These are phyloP conservation scores for Penicillium sp. DNA, from an alignment of 2,329 filamentous ascomycete species.

Conservation along the genomic window DNA sequence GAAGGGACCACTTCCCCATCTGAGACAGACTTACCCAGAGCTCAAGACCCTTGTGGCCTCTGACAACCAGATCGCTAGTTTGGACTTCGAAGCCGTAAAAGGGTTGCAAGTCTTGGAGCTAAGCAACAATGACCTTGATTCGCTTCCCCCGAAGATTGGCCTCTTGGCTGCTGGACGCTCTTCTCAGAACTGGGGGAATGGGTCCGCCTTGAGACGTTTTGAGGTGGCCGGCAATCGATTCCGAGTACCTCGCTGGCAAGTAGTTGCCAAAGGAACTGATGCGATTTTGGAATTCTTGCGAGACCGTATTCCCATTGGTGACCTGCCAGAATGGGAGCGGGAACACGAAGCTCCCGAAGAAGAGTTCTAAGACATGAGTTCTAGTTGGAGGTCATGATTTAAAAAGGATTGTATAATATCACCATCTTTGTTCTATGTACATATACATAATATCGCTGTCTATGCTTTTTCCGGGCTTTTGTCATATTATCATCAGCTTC, in stretches of 20 bases:
- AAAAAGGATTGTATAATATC: conserved; percentile 15
- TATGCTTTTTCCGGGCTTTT: conserved; percentile 10
- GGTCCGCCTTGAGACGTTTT: conserved; percentile 60
- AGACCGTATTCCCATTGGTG: conserved; percentile 64
- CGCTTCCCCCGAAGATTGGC: conserved; percentile 76
- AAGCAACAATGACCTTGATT: conserved; percentile 80
- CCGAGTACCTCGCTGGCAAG: conserved; percentile 77
- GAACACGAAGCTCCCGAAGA: conserved; percentile 21
- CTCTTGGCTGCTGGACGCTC: conserved; percentile 62
- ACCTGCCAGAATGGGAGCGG: conserved; percentile 40
- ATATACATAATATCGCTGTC: conserved; percentile 14
- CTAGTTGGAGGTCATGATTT: neutral
- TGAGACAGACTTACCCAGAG: conserved; percentile 67
- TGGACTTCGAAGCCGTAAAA: conserved; percentile 69
- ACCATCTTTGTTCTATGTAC: conserved; percentile 15
- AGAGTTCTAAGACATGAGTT: conserved; percentile 5
- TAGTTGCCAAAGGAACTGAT: conserved; percentile 84
- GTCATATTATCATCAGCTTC: conserved; percentile 6
- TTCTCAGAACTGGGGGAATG: conserved; percentile 37
- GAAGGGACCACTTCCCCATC: conserved; percentile 60
- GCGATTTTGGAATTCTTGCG: conserved; percentile 77
- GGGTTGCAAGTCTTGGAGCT: conserved; percentile 76
- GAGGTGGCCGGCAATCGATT: conserved; percentile 85
- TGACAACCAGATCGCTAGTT: conserved; percentile 74
- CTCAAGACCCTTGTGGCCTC: conserved; percentile 69